A percentile compares a stretch with the other conserved stretches of the same genome.
These are phyloP conservation scores for Leccinum subtestaceum DNA, from an alignment of 768 basidiomycete species.

Conservation along the genomic window DNA sequence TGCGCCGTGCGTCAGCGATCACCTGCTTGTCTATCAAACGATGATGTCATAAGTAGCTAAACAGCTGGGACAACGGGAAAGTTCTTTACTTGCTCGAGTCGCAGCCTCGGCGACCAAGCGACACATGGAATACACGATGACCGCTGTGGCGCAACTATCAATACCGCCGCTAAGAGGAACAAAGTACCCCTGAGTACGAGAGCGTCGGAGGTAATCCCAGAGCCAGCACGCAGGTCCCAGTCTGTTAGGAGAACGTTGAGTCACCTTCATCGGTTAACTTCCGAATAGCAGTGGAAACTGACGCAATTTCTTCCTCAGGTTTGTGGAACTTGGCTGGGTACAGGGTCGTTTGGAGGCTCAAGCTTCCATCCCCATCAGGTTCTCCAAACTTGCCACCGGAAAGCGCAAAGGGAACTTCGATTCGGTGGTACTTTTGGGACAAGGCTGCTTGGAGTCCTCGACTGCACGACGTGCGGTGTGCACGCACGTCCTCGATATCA, in stretches of 20 bases:
- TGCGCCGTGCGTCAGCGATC: constrained; percentile 86
- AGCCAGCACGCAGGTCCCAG: constrained; percentile 98
- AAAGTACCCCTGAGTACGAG: constrained; percentile 92
- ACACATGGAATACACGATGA: constrained; percentile 97
- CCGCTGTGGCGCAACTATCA: constrained; percentile 95
- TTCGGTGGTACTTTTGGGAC: constrained; percentile 72
- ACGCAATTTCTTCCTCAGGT: constrained; percentile 99
- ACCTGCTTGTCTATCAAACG: constrained; percentile 67
- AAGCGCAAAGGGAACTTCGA: constrained; percentile 78
- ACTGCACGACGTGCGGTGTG: constrained; percentile 81
- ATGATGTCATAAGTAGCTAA: background rate
- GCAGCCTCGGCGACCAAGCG: constrained; percentile 83
- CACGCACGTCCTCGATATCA: constrained; percentile 94
- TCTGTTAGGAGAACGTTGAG: constrained; percentile 39
- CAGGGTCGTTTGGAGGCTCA: constrained; percentile 47
- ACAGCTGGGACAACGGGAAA: background rate
- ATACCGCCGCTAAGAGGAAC: constrained; percentile 94
- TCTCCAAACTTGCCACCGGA: constrained; percentile 73
- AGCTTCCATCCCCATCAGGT: constrained; percentile 49
- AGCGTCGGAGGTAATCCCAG: constrained; percentile 98
- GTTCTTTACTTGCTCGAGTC: constrained; percentile 57
- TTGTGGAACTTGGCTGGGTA: constrained; percentile 55
- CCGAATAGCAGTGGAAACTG: constrained; percentile 25
- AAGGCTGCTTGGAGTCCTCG: constrained; percentile 87
- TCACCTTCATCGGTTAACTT: background rate